A percentile compares a stretch with the other conserved stretches of the same genome.
Evolutionary conservation across 2,329 filamentous ascomycete genomes (phyloP).

Genomic region (Ploettnerulaceae sp.): DNA sequence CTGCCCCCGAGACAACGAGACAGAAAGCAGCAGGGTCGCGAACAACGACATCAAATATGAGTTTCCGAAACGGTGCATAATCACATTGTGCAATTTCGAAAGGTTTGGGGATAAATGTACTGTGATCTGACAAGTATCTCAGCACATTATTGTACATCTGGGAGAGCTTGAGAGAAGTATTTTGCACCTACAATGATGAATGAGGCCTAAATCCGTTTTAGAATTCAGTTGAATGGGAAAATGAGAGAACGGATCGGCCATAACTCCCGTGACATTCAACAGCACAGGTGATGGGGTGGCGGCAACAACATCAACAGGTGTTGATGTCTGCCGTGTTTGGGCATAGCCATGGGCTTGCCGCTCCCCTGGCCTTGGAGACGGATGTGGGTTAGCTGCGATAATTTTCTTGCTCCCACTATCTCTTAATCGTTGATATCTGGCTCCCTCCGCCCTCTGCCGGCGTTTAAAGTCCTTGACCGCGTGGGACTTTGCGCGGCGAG

Average conservation of each 20-base stretch:
- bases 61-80: conserved; percentile 4
- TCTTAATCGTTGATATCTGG: conserved; percentile 2
- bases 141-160: too few species aligned
- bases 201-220: neutral
- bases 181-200: conserved; percentile 1
- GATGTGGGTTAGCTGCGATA: too few species aligned
- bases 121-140: neutral
- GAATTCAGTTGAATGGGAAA: conserved; percentile 6
- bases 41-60: conserved; percentile 7
- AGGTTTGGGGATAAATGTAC: conserved; percentile 3
- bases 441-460: conserved; percentile 5
- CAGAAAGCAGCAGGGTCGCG: conserved; percentile 9
- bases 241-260: conserved; percentile 2
- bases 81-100: conserved; percentile 7
- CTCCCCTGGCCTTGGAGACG: neutral
- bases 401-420: neutral
- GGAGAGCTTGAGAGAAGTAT: too few species aligned
- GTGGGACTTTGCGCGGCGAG: conserved; percentile 5
- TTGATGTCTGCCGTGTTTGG: neutral
- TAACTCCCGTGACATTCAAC: neutral
- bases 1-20: conserved; percentile 9
- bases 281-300: neutral
- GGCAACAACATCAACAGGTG: neutral
- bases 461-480: conserved; percentile 5
- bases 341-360: neutral